Evolutionary conservation across 108 stramenopile genomes (phyloP), one percentile per base, ranked within the genome.

Genomic region (Nitzschia palea): DNA sequence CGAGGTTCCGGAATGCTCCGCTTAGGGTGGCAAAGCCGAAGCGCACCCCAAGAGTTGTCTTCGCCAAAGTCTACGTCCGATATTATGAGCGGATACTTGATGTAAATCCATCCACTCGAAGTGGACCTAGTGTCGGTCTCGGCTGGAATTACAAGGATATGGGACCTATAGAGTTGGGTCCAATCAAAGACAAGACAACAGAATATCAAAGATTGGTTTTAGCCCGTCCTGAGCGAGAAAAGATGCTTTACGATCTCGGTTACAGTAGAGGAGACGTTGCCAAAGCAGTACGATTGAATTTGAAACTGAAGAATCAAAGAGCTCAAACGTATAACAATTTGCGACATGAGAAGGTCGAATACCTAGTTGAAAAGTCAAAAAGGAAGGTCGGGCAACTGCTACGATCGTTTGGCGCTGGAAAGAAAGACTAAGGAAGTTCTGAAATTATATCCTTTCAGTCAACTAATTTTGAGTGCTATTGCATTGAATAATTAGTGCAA

Each of bases 261-360:
- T 85, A 83, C 35, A 78, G 62, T 8, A 52, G 53, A 20, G 55
- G 48, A 23, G 84, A 85, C 31, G 33, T 88, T 30, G 86, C 80
- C 4, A 51, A 71, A 18, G 61, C 79, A 17, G 78, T 84, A 6
- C 68, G 86, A 33, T 36, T 55, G 33, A 45, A 59, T 2, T 69
- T 77, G 73, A 88, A 76, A 68, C 71, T 70, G 3, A 88, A 88
- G 81, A 84, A 76, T 44, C 71, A 72, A 40, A 52, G 86, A 17
- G 63, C 78, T 26, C 76, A 77, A 43, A 88, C 86, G 17, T 76
- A 80, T 12, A 79, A 85, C 33, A 88, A 88, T 43, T 54, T 88
- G n/a, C 48, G 56, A 1, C 73, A 64, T 14, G 47, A 55, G 52
- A 74, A 44, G 35, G 55, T 83, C n/a, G 86, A 88, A 42, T 81